phyloP scores from a whole-genome alignment of 164 flowering plant genomes.

The Pachysandra terminalis region DNA sequence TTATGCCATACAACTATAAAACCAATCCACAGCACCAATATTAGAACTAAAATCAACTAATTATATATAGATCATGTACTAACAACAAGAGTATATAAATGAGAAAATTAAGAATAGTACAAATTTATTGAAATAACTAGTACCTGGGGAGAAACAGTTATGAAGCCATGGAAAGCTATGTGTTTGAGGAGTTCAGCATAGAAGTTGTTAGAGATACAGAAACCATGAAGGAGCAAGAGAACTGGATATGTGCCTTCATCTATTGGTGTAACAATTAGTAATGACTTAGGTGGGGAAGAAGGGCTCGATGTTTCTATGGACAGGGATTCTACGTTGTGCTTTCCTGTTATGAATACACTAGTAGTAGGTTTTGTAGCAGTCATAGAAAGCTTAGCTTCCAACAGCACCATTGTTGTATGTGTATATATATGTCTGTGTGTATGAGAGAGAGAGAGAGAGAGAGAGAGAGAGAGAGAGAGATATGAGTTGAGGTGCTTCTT shows the following conservation, averaged over 20 bases:
- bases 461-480: too few relatives aligned
- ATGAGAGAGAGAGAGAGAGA: too few relatives aligned
- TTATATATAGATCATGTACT: too few relatives aligned
- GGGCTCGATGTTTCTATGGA: conserved; percentile 7
- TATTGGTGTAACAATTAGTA: conserved; percentile 38
- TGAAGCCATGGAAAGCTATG: conserved; percentile 71
- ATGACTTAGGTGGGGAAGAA: conserved; percentile 37
- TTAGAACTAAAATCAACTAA: too few relatives aligned
- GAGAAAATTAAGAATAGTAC: neutral
- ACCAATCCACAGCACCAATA: neutral
- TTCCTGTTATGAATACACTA: conserved; percentile 20
- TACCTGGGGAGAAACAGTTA: conserved; percentile 67
- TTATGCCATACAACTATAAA: neutral
- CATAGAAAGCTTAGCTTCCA: neutral
- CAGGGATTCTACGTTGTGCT: neutral
- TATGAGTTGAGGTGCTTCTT: too few relatives aligned
- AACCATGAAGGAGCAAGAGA: conserved; percentile 55
- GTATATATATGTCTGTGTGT: neutral
- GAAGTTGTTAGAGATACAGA: conserved; percentile 35
- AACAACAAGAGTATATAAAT: neutral
- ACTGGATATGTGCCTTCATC: conserved; percentile 44
- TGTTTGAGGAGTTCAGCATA: conserved; percentile 51
- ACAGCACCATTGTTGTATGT: neutral
- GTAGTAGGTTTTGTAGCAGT: neutral
- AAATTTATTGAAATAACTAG: neutral